Conservation (phyloP, 306 rosid species). For the Corylus avellana region DNA sequence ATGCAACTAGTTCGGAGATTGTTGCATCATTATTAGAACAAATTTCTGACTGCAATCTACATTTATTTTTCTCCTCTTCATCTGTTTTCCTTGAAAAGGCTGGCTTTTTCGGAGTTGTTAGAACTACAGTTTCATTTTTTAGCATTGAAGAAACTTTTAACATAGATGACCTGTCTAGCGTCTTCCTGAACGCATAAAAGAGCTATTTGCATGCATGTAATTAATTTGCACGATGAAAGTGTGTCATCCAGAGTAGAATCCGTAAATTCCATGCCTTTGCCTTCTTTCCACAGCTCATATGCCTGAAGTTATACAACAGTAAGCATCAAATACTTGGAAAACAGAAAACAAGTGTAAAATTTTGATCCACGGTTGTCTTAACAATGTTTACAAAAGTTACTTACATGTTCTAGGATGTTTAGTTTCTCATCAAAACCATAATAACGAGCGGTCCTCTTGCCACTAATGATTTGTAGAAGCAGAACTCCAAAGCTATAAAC, state of each 20-base stretch:
- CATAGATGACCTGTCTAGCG: constrained; percentile 41
- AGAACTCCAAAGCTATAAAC: constrained; percentile 45
- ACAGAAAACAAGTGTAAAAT: not conserved
- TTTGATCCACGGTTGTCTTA: not conserved
- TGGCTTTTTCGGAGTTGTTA: constrained; percentile 24
- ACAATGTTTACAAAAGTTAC: not conserved
- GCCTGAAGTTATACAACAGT: constrained; percentile 26
- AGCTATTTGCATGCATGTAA: constrained; percentile 36
- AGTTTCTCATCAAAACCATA: constrained; percentile 26
- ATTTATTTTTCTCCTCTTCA: not conserved
- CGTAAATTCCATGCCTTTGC: constrained; percentile 25
- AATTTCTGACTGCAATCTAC: not conserved
- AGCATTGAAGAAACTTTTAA: constrained; percentile 38
- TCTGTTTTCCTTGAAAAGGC: constrained; percentile 24
- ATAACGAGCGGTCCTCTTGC: not conserved
- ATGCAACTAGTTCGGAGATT: constrained; percentile 9
- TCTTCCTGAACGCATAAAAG: constrained; percentile 35
- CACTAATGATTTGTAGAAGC: constrained; percentile 45
- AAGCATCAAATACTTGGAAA: not conserved
- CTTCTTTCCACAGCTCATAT: constrained; percentile 38
- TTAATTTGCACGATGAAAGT: constrained; percentile 24
- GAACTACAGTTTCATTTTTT: constrained; percentile 14
- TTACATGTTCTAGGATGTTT: constrained; percentile 38
- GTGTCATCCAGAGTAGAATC: constrained; percentile 40
- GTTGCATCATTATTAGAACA: constrained; percentile 18